These are phyloP conservation scores for Aspergillus pseudoglaucus DNA, from an alignment of 2,329 filamentous ascomycete genomes.

Conservation along the genomic window DNA sequence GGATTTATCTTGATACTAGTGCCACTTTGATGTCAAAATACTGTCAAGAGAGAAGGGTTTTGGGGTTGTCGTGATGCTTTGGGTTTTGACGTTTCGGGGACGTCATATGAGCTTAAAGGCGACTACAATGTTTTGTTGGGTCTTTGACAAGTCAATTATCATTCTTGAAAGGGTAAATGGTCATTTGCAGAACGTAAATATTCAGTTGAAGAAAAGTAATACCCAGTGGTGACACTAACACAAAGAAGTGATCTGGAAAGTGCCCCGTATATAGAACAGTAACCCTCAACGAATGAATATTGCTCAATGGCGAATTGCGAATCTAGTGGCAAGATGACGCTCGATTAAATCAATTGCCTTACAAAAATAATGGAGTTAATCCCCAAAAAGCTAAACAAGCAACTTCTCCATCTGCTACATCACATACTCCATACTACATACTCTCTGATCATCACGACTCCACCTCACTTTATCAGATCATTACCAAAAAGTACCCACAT, in stretches of 20 bases:
- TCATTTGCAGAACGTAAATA: too few species aligned
- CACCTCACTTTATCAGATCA: not conserved
- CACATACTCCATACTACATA: not conserved
- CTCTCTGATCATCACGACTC: not conserved
- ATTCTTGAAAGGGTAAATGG: too few species aligned
- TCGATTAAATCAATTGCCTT: not conserved
- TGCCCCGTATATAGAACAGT: too few species aligned
- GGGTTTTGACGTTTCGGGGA: not conserved
- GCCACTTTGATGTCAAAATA: not conserved
- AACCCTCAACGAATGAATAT: too few species aligned
- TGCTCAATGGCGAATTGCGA: not conserved
- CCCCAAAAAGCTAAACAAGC: not conserved
- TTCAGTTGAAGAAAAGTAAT: too few species aligned
- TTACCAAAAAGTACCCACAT: not conserved
- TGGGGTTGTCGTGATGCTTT: not conserved
- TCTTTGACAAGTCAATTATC: too few species aligned
- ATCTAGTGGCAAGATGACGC: conserved; percentile 4
- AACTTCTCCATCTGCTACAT: not conserved
- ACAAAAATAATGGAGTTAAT: not conserved
- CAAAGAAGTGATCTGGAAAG: too few species aligned
- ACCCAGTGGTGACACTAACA: too few species aligned
- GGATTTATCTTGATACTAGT: not conserved
- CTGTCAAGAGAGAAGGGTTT: not conserved
- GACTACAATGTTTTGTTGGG: too few species aligned
- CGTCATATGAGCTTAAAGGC: not conserved